Base-by-base conservation (phyloP, 768 basidiomycete species). In the Auricularia auricula-judae region DNA sequence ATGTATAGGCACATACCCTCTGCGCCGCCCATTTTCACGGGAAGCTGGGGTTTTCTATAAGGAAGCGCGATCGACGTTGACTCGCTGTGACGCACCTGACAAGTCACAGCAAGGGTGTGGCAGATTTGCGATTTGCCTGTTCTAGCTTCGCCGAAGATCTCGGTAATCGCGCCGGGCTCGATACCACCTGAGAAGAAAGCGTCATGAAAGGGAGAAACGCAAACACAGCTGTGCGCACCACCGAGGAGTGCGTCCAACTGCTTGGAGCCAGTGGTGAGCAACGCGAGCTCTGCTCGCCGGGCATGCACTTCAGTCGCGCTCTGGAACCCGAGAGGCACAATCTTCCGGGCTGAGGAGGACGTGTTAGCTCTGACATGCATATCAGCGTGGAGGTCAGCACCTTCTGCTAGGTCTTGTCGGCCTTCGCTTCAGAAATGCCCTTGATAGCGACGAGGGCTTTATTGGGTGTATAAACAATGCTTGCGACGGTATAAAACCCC, bases 1-100 rank as follows among this genome's bases (percentile, higher is more conserved):
- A 99, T 98, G 75, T 97, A 99, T 54, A 99, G 79, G 72, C 96
- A 98, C 77, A 98, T 99, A 43, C 97, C 97, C 76, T 99, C 97
- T 12, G 97, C 97, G 16, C 97, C 97, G 21, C 97, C 96, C 95
- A 98, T 98, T 70, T 84, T 88, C 53, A 94, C 89, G 2, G 97
- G 97, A 16, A 98, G 83, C 77, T 81, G 67, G 3, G 21, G 36
- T n/a, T 8, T 29, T 10, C 29, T 34, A 12, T 59, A 3, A 36
- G 35, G 35, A 59, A 21, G 29, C 54, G 4, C 23, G 36, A 47
- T 34, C 21, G 16, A 21, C 54, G 16, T 8, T 54, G 3, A 34
- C n/a, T 43, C 3, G 5, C 53, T 35, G 11, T 34, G 2, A 36
- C 78, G 54, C 39, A 79, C 79, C 69, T 98, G 96, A 72, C 97